A percentile compares a stretch with the other conserved stretches of the same genome.
Evolutionary conservation across 805 yeast species (phyloP).

Genomic region (Torulaspora indica): DNA sequence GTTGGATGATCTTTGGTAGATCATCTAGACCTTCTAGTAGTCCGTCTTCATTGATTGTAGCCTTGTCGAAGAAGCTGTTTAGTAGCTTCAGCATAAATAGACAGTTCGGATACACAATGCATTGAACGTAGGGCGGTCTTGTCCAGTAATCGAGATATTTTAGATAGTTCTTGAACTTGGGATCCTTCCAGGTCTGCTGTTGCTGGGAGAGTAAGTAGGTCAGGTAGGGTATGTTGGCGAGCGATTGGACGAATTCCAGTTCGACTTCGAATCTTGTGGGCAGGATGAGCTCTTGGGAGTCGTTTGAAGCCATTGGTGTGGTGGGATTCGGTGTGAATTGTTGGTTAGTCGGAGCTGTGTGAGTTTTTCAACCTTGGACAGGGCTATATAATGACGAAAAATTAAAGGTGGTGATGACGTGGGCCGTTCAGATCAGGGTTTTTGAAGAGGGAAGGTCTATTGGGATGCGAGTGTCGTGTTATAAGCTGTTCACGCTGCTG

Average conservation of each 20-base stretch:
- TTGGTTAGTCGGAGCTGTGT: too few species aligned
- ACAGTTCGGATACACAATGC: constrained; percentile 71
- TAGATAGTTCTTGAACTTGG: constrained; percentile 65
- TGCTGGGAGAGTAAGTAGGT: constrained; percentile 77
- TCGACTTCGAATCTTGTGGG: constrained; percentile 49
- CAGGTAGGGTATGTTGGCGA: constrained; percentile 84
- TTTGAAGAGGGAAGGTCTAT: not conserved
- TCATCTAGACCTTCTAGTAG: constrained; percentile 47
- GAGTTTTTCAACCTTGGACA: not conserved
- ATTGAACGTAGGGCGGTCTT: constrained; percentile 56
- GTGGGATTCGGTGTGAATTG: not conserved
- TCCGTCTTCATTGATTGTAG: constrained; percentile 42
- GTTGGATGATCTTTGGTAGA: constrained; percentile 47
- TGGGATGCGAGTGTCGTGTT: constrained; percentile 1
- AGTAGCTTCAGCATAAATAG: constrained; percentile 68
- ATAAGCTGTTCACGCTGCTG: constrained; percentile 10
- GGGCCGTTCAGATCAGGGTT: too few species aligned
- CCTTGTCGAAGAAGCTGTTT: constrained; percentile 31
- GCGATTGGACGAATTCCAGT: constrained; percentile 76
- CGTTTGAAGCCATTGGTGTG: not conserved
- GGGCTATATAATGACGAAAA: too few species aligned
- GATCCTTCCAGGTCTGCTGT: constrained; percentile 63
- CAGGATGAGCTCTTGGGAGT: constrained; percentile 6
- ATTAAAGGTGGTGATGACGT: too few species aligned
- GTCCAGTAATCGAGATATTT: constrained; percentile 84